phyloP scores from a whole-genome alignment of 2,329 filamentous ascomycete species.

The Colletotrichum sp. region DNA sequence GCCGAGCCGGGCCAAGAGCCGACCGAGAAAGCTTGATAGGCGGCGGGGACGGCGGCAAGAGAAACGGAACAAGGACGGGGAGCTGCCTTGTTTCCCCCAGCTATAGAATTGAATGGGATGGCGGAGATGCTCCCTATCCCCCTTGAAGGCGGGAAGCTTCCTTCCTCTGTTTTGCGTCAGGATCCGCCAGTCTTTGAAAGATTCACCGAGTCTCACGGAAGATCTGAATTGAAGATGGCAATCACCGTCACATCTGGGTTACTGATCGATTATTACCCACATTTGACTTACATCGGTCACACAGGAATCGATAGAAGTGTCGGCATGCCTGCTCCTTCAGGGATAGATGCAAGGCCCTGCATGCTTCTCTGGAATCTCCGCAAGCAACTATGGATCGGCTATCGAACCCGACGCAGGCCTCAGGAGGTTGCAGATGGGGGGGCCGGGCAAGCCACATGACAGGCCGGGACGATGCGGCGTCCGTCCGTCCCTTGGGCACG shows the following conservation, averaged over 20 bases:
- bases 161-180: not conserved
- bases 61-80: not conserved
- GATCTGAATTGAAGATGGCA: not conserved
- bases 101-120: not conserved
- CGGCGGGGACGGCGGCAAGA: not conserved
- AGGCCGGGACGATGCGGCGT: not conserved
- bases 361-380: not conserved
- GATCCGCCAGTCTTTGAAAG: not conserved
- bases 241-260: not conserved
- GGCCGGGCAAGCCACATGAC: not conserved
- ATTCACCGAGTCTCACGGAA: not conserved
- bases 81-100: not conserved
- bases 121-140: not conserved
- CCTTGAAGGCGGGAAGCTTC: not conserved
- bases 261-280: not conserved
- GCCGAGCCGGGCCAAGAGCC: conserved; percentile 6
- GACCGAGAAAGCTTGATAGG: conserved; percentile 1
- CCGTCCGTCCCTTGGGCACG: not conserved
- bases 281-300: not conserved
- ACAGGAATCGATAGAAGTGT: not conserved
- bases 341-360: not conserved
- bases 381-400: not conserved
- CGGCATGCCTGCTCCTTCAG: not conserved
- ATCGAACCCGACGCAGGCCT: not conserved
- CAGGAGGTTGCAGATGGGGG: not conserved